These are phyloP conservation scores for Irpex sp. DNA, from an alignment of 1,284 basidiomycete species.

Conservation along the genomic window DNA sequence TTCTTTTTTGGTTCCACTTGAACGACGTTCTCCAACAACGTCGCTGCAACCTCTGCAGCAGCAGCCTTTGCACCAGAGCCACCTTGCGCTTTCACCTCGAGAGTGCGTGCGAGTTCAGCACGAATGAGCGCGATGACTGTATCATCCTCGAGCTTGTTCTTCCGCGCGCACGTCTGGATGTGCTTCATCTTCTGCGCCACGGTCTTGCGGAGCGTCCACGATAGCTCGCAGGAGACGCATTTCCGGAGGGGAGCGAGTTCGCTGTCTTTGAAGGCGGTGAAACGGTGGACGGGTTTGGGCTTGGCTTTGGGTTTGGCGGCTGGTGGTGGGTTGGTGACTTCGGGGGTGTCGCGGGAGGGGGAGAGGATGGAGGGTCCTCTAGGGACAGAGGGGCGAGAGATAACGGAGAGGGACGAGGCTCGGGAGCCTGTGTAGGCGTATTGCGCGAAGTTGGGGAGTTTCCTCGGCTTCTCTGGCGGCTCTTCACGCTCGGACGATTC, in stretches of 20 bases:
- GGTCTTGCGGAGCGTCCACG: conserved; percentile 67
- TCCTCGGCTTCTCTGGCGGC: not conserved
- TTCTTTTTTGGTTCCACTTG: conserved; percentile 41
- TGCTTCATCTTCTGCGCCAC: conserved; percentile 56
- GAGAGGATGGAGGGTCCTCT: not conserved
- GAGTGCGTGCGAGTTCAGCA: conserved; percentile 31
- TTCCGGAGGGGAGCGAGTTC: conserved; percentile 43
- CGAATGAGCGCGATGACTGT: conserved; percentile 50
- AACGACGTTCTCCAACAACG: conserved; percentile 52
- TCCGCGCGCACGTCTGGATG: conserved; percentile 61
- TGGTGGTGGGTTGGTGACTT: not conserved
- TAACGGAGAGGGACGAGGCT: not conserved
- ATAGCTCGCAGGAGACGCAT: conserved; percentile 60
- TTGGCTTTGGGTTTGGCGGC: not conserved
- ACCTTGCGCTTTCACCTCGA: not conserved
- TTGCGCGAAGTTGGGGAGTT: not conserved
- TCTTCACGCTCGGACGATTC: not conserved
- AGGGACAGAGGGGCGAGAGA: not conserved
- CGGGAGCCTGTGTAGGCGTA: not conserved
- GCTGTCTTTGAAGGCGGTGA: conserved; percentile 32
- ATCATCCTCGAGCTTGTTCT: conserved; percentile 44
- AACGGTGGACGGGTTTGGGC: not conserved
- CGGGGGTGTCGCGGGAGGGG: not conserved
- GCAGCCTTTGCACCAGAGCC: not conserved
- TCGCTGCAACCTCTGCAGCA: conserved; percentile 22